Conservation (phyloP, 2,329 filamentous ascomycete species). For the Colletotrichum somersetense region DNA sequence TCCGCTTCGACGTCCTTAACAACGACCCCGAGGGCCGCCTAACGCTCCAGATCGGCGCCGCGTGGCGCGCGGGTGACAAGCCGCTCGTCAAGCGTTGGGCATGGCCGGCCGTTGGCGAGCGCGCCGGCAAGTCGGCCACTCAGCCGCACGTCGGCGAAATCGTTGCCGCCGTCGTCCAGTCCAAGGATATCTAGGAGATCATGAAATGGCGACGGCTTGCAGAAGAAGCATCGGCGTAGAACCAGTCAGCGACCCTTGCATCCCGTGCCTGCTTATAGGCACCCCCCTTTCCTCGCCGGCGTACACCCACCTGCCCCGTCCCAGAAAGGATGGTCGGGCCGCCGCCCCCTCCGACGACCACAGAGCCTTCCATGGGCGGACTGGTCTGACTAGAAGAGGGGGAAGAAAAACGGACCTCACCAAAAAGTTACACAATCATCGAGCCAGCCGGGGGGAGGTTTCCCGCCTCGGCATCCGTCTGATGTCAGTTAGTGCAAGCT, state of each 20-base stretch:
- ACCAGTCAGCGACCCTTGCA: not conserved
- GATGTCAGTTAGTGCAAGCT: not conserved
- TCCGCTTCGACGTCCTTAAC: constrained; percentile 51
- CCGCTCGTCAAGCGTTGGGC: constrained; percentile 46
- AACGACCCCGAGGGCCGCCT: constrained; percentile 36
- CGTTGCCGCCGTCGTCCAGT: constrained; percentile 35
- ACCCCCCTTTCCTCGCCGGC: not conserved
- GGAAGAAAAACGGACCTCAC: not conserved
- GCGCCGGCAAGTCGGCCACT: not conserved
- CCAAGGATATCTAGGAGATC: constrained; percentile 32
- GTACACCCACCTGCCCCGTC: too few species aligned
- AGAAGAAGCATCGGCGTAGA: not conserved
- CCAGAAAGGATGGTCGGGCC: not conserved
- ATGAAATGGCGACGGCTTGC: not conserved
- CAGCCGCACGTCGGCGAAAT: constrained; percentile 25
- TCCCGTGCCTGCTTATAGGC: not conserved
- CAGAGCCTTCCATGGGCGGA: not conserved
- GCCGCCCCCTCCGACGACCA: not conserved
- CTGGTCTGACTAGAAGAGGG: not conserved
- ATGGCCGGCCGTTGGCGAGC: constrained; percentile 46
- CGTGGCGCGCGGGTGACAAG: constrained; percentile 39
- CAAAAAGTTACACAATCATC: not conserved
- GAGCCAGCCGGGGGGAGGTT: not conserved
- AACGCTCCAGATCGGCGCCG: constrained; percentile 45
- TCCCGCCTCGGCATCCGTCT: not conserved